Evolutionary conservation across 2,329 filamentous ascomycete species (phyloP).

Genomic region (Ascochyta lentis): DNA sequence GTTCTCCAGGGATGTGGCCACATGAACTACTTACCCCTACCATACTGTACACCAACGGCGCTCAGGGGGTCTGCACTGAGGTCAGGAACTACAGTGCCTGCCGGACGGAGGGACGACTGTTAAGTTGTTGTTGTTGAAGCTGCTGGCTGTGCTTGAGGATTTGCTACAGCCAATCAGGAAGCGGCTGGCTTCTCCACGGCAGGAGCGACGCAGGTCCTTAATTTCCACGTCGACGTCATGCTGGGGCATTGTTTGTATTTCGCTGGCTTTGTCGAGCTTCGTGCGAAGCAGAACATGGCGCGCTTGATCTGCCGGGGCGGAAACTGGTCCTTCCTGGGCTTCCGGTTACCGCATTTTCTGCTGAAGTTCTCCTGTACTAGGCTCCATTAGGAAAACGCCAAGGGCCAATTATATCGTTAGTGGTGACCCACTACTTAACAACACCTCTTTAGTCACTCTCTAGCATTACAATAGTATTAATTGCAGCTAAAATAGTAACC

Average conservation of each 20-base stretch:
- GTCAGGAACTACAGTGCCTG: neutral
- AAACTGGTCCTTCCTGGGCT: neutral
- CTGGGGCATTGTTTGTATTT: neutral
- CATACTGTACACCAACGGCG: neutral
- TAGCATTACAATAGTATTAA: too few relatives aligned
- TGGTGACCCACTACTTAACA: too few relatives aligned
- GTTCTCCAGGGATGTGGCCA: too few relatives aligned
- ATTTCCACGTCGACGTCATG: neutral
- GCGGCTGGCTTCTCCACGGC: neutral
- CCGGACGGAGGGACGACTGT: neutral
- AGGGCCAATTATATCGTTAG: too few relatives aligned
- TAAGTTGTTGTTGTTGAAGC: neutral
- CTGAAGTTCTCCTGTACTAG: too few relatives aligned
- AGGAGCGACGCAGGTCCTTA: neutral
- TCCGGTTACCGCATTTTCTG: neutral
- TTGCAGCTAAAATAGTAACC: too few relatives aligned
- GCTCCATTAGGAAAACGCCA: too few relatives aligned
- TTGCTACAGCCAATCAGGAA: slow-evolving; percentile 1
- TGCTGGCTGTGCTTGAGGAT: neutral
- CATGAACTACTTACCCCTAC: too few relatives aligned
- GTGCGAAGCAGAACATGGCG: neutral
- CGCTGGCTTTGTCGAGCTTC: neutral
- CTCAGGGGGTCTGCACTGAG: neutral
- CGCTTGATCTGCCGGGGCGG: neutral
- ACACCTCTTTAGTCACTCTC: too few relatives aligned